These are phyloP conservation scores for Cordyceps fumosorosea DNA, from an alignment of 2,329 filamentous ascomycete species.

Conservation along the genomic window DNA sequence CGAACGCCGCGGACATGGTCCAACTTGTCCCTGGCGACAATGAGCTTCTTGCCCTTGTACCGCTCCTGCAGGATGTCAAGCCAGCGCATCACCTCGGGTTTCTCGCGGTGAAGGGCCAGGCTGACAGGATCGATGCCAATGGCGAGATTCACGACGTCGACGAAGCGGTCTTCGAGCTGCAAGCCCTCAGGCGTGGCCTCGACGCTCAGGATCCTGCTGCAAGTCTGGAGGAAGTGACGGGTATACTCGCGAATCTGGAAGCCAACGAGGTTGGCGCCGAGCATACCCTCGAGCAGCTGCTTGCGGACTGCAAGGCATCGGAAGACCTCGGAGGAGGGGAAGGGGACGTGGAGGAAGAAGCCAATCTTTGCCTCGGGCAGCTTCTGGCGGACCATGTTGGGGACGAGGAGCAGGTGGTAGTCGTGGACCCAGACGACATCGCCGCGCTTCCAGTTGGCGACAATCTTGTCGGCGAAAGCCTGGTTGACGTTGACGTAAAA, in stretches of 20 bases:
- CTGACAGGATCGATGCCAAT: slow-evolving; percentile 87
- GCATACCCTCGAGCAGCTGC: slow-evolving; percentile 82
- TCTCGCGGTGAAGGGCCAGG: slow-evolving; percentile 62
- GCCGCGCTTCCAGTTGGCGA: slow-evolving; percentile 87
- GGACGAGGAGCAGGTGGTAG: slow-evolving; percentile 86
- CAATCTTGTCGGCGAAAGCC: slow-evolving; percentile 83
- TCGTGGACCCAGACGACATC: slow-evolving; percentile 95
- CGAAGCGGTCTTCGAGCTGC: slow-evolving; percentile 86
- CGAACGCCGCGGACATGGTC: slow-evolving; percentile 87
- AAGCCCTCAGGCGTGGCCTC: slow-evolving; percentile 85
- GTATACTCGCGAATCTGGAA: slow-evolving; percentile 94
- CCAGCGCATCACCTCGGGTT: slow-evolving; percentile 70
- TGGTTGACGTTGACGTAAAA: slow-evolving; percentile 92
- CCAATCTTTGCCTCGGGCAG: slow-evolving; percentile 91
- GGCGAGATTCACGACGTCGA: slow-evolving; percentile 76
- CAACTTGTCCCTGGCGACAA: slow-evolving; percentile 90
- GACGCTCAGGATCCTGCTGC: slow-evolving; percentile 82
- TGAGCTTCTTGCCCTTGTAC: slow-evolving; percentile 82
- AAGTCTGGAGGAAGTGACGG: slow-evolving; percentile 91
- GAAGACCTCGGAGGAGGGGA: slow-evolving; percentile 94
- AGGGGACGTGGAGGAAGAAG: slow-evolving; percentile 91
- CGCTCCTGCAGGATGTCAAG: slow-evolving; percentile 72
- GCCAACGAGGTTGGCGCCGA: slow-evolving; percentile 85
- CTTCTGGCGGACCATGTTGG: slow-evolving; percentile 82
- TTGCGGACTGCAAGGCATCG: slow-evolving; percentile 82